Conservation (phyloP, 352 stramenopile genomes). For the Phytophthora constricta region DNA sequence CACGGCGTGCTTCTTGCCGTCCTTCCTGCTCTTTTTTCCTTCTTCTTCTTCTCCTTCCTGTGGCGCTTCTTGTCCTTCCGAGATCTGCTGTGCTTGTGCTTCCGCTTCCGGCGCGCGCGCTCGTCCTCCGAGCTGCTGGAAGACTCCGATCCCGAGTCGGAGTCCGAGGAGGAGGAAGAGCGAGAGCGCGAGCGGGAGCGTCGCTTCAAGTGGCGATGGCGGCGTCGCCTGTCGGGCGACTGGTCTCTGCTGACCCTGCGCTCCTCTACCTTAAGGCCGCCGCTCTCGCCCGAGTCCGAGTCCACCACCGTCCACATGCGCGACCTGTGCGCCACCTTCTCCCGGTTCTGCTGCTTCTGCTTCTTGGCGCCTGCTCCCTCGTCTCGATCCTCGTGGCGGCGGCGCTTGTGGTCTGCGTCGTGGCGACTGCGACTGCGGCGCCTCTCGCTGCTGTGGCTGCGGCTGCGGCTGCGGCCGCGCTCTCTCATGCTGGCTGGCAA, state of each 20-base stretch:
- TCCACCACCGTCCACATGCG: slow-evolving; percentile 57
- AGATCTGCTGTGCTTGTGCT: slow-evolving; percentile 34
- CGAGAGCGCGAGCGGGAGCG: slow-evolving; percentile 40
- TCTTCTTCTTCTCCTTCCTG: slow-evolving; percentile 47
- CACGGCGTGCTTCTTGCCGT: slow-evolving; percentile 59
- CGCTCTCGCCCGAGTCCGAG: slow-evolving; percentile 29
- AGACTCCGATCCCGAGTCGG: slow-evolving; percentile 38
- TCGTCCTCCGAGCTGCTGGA: slow-evolving; percentile 51
- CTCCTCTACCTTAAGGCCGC: slow-evolving; percentile 3
- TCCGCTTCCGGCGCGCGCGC: slow-evolving; percentile 24
- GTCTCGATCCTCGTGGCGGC: not conserved
- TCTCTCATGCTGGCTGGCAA: slow-evolving; percentile 17
- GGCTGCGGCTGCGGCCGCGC: slow-evolving; percentile 3
- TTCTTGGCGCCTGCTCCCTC: slow-evolving; percentile 18
- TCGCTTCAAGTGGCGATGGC: slow-evolving; percentile 24
- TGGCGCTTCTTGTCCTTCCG: slow-evolving; percentile 44
- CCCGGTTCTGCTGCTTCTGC: slow-evolving; percentile 42
- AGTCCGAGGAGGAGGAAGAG: slow-evolving; percentile 31
- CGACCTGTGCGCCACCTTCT: slow-evolving; percentile 44
- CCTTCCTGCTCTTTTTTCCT: slow-evolving; percentile 31
- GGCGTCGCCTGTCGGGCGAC: slow-evolving; percentile 1
- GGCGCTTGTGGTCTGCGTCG: slow-evolving; percentile 14
- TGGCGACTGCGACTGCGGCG: slow-evolving; percentile 9
- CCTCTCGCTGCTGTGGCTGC: not conserved
- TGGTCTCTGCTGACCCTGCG: slow-evolving; percentile 7